Evolutionary conservation across 495 filamentous ascomycete species (phyloP), one percentile per base, ranked within the genome.

Genomic region (Sabuloglossum arenarium): DNA sequence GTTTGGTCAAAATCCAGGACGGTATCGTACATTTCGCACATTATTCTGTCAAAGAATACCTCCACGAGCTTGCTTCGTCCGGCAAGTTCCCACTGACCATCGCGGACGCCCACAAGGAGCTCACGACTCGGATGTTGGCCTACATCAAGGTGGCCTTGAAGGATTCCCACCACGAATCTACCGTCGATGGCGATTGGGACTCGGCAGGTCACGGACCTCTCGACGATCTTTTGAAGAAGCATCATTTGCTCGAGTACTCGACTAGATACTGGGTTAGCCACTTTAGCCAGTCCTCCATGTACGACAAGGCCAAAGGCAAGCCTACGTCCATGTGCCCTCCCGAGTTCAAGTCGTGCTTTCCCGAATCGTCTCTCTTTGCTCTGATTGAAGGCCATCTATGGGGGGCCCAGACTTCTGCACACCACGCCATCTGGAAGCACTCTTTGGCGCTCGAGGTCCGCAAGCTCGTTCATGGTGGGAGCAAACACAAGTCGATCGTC

Each of bases 211-310:
- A 60, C 63, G 8, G 67, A 71, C 5, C 34, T 12, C 64, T 77
- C n/a, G 68, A 75, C 27, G 62, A 69, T 4, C 62, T 70, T 0
- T 78, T 81, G 43, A 62, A 70, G 25, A 67, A 69, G 12, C 70
- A 82, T 61, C 59, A 64, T 16, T 61, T 81, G 0, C 60, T 84
- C 19, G 73, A 79, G 56, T 84, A 82, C 61, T 71, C 73, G 16
- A 69, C 75, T 0, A 69, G 70, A 12, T 75, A 82, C 59, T 84
- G 80, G 80, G 65, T 75, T 1, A 62, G 66, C 3, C 79, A 84
- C 61, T 74, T 82, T 59, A 68, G 70, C 8, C 63, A 67, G 0
- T 80, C 79, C 0, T 69, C 71, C 0, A 61, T 81, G 29, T 68
- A n/a, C n/a, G n/a, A 71, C 14, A 68, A 68, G 0, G 61, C 64